phyloP scores from a whole-genome alignment of 495 filamentous ascomycete genomes.

The Aspergillus ostianus region DNA sequence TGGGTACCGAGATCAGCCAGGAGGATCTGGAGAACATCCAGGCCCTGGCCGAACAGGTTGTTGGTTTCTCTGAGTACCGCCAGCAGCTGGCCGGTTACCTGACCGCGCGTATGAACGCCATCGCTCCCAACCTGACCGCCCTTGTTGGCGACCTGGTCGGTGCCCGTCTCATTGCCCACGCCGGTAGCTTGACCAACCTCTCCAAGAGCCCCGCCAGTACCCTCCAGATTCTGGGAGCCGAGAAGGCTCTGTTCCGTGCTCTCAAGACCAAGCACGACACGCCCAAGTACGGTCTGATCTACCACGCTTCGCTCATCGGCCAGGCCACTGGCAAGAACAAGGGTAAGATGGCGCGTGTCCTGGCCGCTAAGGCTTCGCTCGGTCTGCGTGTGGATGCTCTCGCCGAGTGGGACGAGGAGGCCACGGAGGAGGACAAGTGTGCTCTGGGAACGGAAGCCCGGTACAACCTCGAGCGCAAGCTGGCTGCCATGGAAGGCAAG shows the following conservation, averaged over 20 bases:
- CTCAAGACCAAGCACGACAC: conserved; percentile 99
- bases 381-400: conserved; percentile 92
- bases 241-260: conserved; percentile 97
- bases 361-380: conserved; percentile 88
- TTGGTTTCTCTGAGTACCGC: conserved; percentile 86
- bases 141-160: conserved; percentile 94
- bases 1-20: conserved; percentile 93
- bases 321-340: conserved; percentile 98
- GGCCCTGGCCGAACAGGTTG: conserved; percentile 87
- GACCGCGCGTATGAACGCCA: conserved; percentile 89
- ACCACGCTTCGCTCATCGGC: conserved; percentile 94
- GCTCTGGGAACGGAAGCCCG: conserved; percentile 70
- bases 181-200: conserved; percentile 91
- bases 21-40: conserved; percentile 90
- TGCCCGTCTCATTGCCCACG: conserved; percentile 91
- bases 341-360: conserved; percentile 96
- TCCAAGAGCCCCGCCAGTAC: conserved; percentile 96
- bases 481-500: conserved; percentile 87
- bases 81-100: conserved; percentile 85
- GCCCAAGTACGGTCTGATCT: conserved; percentile 98
- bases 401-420: conserved; percentile 73
- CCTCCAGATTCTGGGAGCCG: conserved; percentile 95
- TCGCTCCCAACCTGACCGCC: conserved; percentile 93
- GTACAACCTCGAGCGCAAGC: conserved; percentile 78
- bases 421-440: conserved; percentile 83